Percentiles rank a stretch among this genome's conserved stretches.
phyloP scores from a whole-genome alignment of 805 yeast species.

The Grigorovia humatica region DNA sequence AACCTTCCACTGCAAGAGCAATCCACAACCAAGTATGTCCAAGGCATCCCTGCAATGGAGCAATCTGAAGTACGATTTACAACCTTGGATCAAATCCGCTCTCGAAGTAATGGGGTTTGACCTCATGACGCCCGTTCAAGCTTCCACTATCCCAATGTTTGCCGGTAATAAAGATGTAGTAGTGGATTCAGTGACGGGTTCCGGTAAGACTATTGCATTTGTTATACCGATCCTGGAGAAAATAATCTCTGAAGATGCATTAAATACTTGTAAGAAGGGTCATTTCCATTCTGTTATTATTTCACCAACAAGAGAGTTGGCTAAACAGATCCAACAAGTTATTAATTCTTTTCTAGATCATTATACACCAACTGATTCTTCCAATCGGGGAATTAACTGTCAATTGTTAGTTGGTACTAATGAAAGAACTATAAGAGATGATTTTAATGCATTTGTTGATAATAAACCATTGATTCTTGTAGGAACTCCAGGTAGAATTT shows the following conservation, averaged over 20 bases:
- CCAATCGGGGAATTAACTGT: conserved; percentile 32
- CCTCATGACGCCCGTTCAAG: conserved; percentile 94
- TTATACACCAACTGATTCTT: conserved; percentile 38
- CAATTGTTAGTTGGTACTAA: conserved; percentile 51
- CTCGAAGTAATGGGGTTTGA: conserved; percentile 64
- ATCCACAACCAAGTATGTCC: conserved; percentile 13
- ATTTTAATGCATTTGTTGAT: conserved; percentile 46
- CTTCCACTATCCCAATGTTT: conserved; percentile 82
- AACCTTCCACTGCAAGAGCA: background rate
- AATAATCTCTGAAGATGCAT: conserved; percentile 32
- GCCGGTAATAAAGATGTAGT: conserved; percentile 84
- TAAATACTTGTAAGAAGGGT: conserved; percentile 39
- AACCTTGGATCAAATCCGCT: conserved; percentile 64
- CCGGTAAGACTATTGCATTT: conserved; percentile 95
- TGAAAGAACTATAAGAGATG: conserved; percentile 54
- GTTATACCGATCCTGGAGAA: conserved; percentile 73
- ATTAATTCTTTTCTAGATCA: conserved; percentile 47
- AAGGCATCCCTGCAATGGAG: conserved; percentile 57
- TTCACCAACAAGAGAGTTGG: conserved; percentile 58
- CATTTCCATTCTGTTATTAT: conserved; percentile 62
- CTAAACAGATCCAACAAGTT: conserved; percentile 62
- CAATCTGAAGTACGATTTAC: conserved; percentile 39
- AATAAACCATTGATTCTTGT: conserved; percentile 63
- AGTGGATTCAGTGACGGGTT: conserved; percentile 95
- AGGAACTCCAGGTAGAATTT: conserved; percentile 86